A percentile compares a stretch with the other conserved stretches of the same genome.
Evolutionary conservation across 164 flowering plant species (phyloP).

Genomic region (Santalum album): DNA sequence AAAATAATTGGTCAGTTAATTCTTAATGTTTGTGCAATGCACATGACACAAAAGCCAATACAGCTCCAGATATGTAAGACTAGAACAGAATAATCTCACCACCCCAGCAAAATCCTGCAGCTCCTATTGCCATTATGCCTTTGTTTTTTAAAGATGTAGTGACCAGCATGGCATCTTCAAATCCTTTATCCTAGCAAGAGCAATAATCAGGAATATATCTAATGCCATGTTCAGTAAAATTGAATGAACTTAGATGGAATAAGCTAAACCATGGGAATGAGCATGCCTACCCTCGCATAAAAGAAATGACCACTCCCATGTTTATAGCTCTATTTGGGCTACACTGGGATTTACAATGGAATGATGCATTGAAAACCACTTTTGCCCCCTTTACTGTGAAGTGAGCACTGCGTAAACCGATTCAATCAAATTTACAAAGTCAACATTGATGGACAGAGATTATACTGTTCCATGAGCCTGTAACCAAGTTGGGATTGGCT

Average conservation of each 20-base stretch:
- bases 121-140: constrained; percentile 36
- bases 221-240: too few species aligned
- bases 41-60: too few species aligned
- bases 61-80: neutral
- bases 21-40: neutral
- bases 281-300: too few species aligned
- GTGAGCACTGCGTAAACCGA: too few species aligned
- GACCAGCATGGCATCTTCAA: constrained; percentile 38
- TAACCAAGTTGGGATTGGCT: constrained; percentile 15
- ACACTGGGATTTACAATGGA: too few species aligned
- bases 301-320: too few species aligned
- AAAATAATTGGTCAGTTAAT: neutral
- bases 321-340: too few species aligned
- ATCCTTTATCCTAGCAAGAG: constrained; percentile 29
- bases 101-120: constrained; percentile 52
- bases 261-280: too few species aligned
- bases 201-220: neutral
- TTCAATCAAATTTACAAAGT: neutral
- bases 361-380: too few species aligned
- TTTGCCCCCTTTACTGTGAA: too few species aligned
- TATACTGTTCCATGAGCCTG: constrained; percentile 19
- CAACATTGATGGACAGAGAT: neutral
- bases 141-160: constrained; percentile 29
- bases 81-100: constrained; percentile 16
- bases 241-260: too few species aligned